phyloP scores from a whole-genome alignment of 345 rosid genomes.

The Salix dunnii region DNA sequence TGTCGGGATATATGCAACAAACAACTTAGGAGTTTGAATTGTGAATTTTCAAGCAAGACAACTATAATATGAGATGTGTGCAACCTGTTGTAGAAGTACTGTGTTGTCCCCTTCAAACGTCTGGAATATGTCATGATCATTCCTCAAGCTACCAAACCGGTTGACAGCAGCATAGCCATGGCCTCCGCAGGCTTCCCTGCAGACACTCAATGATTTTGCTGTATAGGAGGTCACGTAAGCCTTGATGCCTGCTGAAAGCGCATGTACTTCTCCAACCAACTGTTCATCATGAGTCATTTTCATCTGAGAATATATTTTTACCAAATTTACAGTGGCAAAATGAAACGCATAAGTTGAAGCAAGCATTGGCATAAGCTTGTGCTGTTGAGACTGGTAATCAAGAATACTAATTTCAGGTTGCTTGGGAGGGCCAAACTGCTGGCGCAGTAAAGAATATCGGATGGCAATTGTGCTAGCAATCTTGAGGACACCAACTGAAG shows the following conservation, averaged over 20 bases:
- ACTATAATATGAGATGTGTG: not conserved
- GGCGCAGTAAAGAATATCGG: conserved; percentile 84
- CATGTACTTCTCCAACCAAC: conserved; percentile 84
- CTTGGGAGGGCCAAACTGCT: conserved; percentile 94
- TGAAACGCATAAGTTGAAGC: conserved; percentile 95
- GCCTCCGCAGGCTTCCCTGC: conserved; percentile 98
- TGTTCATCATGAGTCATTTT: conserved; percentile 75
- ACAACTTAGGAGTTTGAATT: not conserved
- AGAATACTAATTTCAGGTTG: conserved; percentile 96
- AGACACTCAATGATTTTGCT: conserved; percentile 72
- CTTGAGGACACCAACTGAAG: conserved; percentile 86
- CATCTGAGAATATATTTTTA: conserved; percentile 80
- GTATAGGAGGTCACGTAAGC: conserved; percentile 91
- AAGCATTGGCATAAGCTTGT: conserved; percentile 98
- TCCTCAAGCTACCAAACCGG: conserved; percentile 92
- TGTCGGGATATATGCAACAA: not conserved
- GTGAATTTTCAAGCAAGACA: not conserved
- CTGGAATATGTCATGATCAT: conserved; percentile 96
- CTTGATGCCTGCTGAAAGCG: conserved; percentile 95
- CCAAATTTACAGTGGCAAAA: conserved; percentile 69
- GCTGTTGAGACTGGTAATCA: conserved; percentile 98
- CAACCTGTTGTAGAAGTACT: conserved; percentile 90
- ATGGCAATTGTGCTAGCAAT: conserved; percentile 76
- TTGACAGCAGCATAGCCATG: conserved; percentile 99
- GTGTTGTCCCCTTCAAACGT: conserved; percentile 99